A percentile compares a stretch with the other conserved stretches of the same genome.
Conservation (phyloP, 2,329 filamentous ascomycete genomes). For the Neonectria coccinea region DNA sequence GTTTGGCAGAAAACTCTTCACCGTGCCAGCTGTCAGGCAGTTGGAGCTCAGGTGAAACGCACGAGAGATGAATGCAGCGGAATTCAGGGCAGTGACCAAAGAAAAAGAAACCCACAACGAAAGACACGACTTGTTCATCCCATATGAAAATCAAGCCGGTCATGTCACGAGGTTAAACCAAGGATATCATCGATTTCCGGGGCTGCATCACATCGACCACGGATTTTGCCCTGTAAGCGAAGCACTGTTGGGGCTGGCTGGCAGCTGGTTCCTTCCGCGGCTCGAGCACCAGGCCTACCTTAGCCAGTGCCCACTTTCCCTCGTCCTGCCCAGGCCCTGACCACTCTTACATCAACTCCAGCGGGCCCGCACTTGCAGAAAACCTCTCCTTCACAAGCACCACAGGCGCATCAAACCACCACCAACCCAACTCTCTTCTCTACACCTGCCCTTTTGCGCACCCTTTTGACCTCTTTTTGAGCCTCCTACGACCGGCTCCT, state of each 20-base stretch:
- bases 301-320: slow-evolving; percentile 8
- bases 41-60: not conserved
- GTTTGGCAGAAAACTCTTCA: slow-evolving; percentile 5
- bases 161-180: not conserved
- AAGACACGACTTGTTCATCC: not conserved
- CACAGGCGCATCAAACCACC: slow-evolving; percentile 26
- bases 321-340: slow-evolving; percentile 25
- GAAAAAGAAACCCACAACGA: no score
- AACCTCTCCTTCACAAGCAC: slow-evolving; percentile 40
- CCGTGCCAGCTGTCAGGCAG: slow-evolving; percentile 2
- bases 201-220: slow-evolving; percentile 20
- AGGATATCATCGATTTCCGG: not conserved
- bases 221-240: slow-evolving; percentile 31
- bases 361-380: slow-evolving; percentile 42
- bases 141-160: not conserved
- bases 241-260: slow-evolving; percentile 10
- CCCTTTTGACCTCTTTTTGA: slow-evolving; percentile 25
- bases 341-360: slow-evolving; percentile 32
- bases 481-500: slow-evolving; percentile 13
- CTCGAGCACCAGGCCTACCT: not conserved
- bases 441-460: slow-evolving; percentile 29
- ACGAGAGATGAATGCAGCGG: not conserved
- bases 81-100: not conserved
- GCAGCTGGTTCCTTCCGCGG: slow-evolving; percentile 1
- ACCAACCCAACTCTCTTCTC: slow-evolving; percentile 28